Conservation (phyloP, 805 yeast genomes). For the Priceomyces medius region DNA sequence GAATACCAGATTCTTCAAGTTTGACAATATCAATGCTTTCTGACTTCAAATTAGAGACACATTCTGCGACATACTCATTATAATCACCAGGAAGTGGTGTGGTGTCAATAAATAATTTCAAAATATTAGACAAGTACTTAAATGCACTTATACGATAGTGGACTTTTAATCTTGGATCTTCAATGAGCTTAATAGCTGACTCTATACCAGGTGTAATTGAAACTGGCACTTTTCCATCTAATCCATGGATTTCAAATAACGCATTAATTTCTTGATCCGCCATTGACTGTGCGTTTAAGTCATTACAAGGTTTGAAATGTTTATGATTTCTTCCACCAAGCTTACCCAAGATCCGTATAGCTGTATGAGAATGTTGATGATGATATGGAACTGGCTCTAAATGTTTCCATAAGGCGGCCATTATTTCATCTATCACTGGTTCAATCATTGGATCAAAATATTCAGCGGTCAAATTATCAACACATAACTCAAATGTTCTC, state of each 20-base stretch:
- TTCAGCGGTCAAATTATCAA: constrained; percentile 93
- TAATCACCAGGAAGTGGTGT: constrained; percentile 48
- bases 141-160: constrained; percentile 79
- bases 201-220: constrained; percentile 81
- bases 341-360: constrained; percentile 89
- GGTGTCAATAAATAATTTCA: constrained; percentile 65
- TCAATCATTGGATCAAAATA: constrained; percentile 96
- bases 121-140: constrained; percentile 62
- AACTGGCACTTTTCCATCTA: constrained; percentile 57
- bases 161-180: constrained; percentile 58
- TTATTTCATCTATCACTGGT: constrained; percentile 92
- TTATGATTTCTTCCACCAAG: constrained; percentile 94
- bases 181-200: constrained; percentile 73
- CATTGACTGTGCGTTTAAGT: constrained; percentile 53
- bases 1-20: constrained; percentile 43
- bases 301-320: constrained; percentile 73
- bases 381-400: constrained; percentile 89
- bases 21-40: constrained; percentile 35
- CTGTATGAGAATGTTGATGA: constrained; percentile 93
- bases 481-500: constrained; percentile 91
- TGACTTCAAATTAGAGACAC: constrained; percentile 44
- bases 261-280: constrained; percentile 72
- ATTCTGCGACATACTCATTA: constrained; percentile 45
- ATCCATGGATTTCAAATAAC: constrained; percentile 67
- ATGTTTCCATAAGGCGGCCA: constrained; percentile 90